Conservation (phyloP, 805 yeast genomes). For the Kodamaea sagamina region DNA sequence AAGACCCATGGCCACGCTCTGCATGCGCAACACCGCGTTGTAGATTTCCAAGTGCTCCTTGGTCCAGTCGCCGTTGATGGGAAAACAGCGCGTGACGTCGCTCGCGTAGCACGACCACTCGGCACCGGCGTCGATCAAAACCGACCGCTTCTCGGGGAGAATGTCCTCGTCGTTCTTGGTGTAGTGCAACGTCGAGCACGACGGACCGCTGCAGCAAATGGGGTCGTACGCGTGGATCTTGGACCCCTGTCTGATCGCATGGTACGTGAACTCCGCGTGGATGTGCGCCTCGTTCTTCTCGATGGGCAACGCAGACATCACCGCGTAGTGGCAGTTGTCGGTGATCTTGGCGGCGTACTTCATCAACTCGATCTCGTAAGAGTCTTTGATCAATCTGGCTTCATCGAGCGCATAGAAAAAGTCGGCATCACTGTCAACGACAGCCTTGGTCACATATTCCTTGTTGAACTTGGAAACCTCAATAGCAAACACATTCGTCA, state of each 20-base stretch:
- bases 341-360: constrained; percentile 80
- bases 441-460: constrained; percentile 30
- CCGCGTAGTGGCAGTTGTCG: constrained; percentile 86
- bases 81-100: constrained; percentile 95
- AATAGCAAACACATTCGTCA: constrained; percentile 48
- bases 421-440: constrained; percentile 47
- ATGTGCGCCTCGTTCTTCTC: constrained; percentile 87
- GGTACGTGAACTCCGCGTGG: constrained; percentile 94
- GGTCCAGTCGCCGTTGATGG: constrained; percentile 86
- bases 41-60: constrained; percentile 84
- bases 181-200: constrained; percentile 89
- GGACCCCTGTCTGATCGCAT: constrained; percentile 91
- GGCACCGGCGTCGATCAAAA: constrained; percentile 94
- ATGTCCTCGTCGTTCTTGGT: constrained; percentile 67
- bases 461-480: constrained; percentile 52
- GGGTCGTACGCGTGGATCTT: constrained; percentile 90
- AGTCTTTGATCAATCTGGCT: constrained; percentile 81
- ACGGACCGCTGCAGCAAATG: constrained; percentile 91
- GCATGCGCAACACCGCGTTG: constrained; percentile 81
- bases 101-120: constrained; percentile 93
- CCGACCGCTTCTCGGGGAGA: constrained; percentile 54
- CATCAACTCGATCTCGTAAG: constrained; percentile 74
- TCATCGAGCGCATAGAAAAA: constrained; percentile 80
- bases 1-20: constrained; percentile 61
- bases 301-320: constrained; percentile 88